phyloP scores from a whole-genome alignment of 164 flowering plant species.

The Aristolochia fimbriata region DNA sequence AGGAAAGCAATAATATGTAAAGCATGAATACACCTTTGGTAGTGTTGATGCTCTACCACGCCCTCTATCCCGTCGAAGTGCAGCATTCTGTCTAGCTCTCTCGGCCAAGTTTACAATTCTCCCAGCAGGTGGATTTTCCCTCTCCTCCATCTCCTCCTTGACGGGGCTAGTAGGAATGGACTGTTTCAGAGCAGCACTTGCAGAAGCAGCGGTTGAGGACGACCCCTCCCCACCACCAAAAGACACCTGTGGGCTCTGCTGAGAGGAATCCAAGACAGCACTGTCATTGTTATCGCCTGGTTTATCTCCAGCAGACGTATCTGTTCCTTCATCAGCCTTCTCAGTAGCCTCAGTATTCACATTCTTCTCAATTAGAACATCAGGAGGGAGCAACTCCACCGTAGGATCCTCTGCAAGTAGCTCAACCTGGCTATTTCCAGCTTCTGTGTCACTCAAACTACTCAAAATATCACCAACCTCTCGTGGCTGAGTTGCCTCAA shows the following conservation, averaged over 20 bases:
- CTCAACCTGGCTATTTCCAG: constrained; percentile 32
- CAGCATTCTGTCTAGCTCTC: constrained; percentile 54
- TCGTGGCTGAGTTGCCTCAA: constrained; percentile 37
- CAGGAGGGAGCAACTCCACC: constrained; percentile 17
- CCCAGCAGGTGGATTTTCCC: constrained; percentile 20
- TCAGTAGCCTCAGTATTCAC: constrained; percentile 31
- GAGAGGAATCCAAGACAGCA: constrained; percentile 3
- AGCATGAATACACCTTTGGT: no score
- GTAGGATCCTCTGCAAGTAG: constrained; percentile 20
- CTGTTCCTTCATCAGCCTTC: constrained; percentile 35
- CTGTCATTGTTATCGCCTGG: constrained; percentile 26
- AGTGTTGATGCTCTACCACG: constrained; percentile 35
- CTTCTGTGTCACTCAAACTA: constrained; percentile 23
- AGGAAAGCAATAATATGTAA: no score
- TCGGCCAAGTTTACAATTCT: constrained; percentile 37
- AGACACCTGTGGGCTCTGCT: constrained; percentile 22
- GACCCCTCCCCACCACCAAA: constrained; percentile 15
- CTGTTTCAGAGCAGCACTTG: constrained; percentile 13
- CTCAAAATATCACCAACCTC: constrained; percentile 16
- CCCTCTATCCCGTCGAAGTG: constrained; percentile 44
- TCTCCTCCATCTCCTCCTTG: constrained; percentile 28
- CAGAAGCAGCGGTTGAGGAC: constrained; percentile 12
- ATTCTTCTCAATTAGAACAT: constrained; percentile 16
- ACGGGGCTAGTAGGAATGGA: constrained; percentile 11
- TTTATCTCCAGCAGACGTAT: constrained; percentile 26